Percentiles rank a stretch among this genome's conserved stretches.
phyloP scores from a whole-genome alignment of 148 eudicot species.

The Vaccinium macrocarpon region DNA sequence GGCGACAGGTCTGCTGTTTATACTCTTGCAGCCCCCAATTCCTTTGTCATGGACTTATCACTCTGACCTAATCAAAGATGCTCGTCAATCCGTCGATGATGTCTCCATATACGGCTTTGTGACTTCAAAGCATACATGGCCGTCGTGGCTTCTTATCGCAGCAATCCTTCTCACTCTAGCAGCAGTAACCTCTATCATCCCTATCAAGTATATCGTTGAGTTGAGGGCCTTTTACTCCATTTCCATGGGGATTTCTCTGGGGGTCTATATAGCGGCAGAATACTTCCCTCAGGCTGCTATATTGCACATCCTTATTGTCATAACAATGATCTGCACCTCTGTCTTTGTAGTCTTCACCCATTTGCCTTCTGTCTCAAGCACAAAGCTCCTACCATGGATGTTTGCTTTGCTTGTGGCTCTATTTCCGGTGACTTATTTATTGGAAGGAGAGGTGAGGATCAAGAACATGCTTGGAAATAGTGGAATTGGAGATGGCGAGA shows the following conservation, averaged over 20 bases:
- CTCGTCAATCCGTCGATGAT: constrained; percentile 89
- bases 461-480: constrained; percentile 47
- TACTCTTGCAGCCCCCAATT: constrained; percentile 87
- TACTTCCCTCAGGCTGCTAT: constrained; percentile 85
- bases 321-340: constrained; percentile 86
- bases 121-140: constrained; percentile 94
- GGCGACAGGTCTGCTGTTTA: constrained; percentile 74
- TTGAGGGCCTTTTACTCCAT: constrained; percentile 70
- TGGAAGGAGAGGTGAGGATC: constrained; percentile 91
- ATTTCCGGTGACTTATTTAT: constrained; percentile 88
- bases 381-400: constrained; percentile 88
- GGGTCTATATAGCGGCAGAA: constrained; percentile 84
- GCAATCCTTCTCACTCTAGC: constrained; percentile 89
- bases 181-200: constrained; percentile 79
- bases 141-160: constrained; percentile 89
- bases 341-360: constrained; percentile 86
- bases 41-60: constrained; percentile 75
- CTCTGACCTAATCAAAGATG: constrained; percentile 80
- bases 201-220: constrained; percentile 85
- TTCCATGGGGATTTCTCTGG: constrained; percentile 82
- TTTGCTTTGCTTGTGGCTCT: constrained; percentile 97
- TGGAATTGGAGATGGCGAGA: constrained; percentile 49
- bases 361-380: constrained; percentile 92
- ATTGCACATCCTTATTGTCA: constrained; percentile 70
- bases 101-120: constrained; percentile 86